phyloP scores from a whole-genome alignment of 2,329 filamentous ascomycete species.

The Xylaria polymorpha region DNA sequence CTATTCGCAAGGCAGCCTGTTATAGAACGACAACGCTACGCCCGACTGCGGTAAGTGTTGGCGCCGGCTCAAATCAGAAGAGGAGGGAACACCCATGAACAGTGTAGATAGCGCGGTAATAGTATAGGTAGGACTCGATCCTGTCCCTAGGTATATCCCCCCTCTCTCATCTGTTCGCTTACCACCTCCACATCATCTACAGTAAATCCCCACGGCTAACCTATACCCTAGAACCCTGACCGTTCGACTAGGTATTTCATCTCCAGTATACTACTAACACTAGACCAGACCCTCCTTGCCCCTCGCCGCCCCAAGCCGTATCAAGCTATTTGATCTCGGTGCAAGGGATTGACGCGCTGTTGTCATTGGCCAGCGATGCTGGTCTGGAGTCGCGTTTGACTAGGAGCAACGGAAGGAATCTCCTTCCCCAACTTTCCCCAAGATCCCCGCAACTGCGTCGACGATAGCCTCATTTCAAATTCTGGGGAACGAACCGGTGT shows the following conservation, averaged over 20 bases:
- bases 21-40: neutral
- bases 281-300: neutral
- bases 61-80: neutral
- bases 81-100: neutral
- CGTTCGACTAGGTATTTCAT: neutral
- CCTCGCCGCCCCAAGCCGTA: neutral
- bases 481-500: slow-evolving; percentile 10
- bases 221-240: neutral
- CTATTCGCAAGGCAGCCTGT: neutral
- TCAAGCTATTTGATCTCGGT: slow-evolving; percentile 12
- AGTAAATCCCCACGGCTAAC: neutral
- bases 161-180: neutral
- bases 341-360: slow-evolving; percentile 22
- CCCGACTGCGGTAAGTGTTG: neutral
- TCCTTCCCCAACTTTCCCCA: slow-evolving; percentile 26
- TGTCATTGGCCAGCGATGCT: slow-evolving; percentile 20
- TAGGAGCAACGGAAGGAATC: slow-evolving; percentile 36
- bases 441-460: slow-evolving; percentile 23
- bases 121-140: too few species aligned
- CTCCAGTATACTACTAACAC: neutral
- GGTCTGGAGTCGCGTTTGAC: slow-evolving; percentile 20
- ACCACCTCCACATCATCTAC: neutral
- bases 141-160: too few species aligned
- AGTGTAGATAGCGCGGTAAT: too few species aligned
- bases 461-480: slow-evolving; percentile 25